A percentile compares a stretch with the other conserved stretches of the same genome.
Conservation (phyloP, 1,139 yeast genomes). For the Protomyces macrosporus region DNA sequence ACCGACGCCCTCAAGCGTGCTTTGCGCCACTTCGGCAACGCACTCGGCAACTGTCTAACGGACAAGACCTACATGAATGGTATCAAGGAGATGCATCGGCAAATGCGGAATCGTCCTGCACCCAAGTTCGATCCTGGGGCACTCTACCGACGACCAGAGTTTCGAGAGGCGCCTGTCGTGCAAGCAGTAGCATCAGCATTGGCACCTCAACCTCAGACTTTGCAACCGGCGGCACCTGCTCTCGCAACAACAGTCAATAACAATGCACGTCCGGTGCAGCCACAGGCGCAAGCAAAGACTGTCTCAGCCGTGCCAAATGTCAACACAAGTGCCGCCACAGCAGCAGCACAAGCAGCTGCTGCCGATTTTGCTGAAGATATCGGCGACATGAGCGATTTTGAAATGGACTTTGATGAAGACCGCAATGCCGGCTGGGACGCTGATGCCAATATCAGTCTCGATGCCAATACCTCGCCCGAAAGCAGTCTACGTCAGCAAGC, state of each 20-base stretch:
- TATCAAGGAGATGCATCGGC: constrained; percentile 45
- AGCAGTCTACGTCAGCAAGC: neutral
- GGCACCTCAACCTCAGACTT: too few species aligned
- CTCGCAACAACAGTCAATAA: constrained; percentile 2
- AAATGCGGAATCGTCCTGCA: neutral
- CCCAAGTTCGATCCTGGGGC: constrained; percentile 14
- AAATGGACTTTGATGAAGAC: constrained; percentile 20
- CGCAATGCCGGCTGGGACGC: neutral
- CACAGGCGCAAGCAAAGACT: neutral
- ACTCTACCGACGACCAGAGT: constrained; percentile 23
- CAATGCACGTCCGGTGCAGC: neutral
- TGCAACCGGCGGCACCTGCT: neutral
- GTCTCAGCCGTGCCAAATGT: too few species aligned
- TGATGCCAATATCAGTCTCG: too few species aligned
- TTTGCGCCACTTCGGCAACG: constrained; percentile 69
- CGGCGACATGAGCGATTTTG: constrained; percentile 13
- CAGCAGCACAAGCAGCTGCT: neutral
- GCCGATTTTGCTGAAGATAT: constrained; percentile 11
- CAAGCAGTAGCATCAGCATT: too few species aligned
- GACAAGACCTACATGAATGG: constrained; percentile 53
- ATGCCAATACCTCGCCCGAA: neutral
- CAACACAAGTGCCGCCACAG: neutral
- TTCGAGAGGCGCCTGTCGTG: neutral
- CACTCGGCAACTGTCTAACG: constrained; percentile 69
- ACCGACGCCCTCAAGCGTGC: constrained; percentile 76